Conservation (phyloP, 139 green algal genomes). For the Astrephomene gubernaculifera region DNA sequence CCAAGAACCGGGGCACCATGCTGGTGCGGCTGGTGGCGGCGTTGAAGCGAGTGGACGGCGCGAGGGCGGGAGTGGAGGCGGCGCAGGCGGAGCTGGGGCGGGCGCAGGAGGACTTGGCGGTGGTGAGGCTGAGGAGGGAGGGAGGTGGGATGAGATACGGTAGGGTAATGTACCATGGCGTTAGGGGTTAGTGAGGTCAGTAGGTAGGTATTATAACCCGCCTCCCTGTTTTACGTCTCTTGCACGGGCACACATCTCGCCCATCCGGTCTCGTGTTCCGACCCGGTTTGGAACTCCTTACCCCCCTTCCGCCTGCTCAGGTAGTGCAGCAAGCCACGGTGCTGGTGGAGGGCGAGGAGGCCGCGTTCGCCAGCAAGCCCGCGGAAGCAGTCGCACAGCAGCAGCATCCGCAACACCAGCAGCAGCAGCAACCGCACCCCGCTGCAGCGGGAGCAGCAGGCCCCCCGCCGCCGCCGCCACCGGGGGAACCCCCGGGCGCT, state of each 20-base stretch:
- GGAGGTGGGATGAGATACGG: too few relatives aligned
- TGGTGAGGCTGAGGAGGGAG: not conserved
- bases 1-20: constrained; percentile 48
- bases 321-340: constrained; percentile 12
- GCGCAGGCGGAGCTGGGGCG: constrained; percentile 31
- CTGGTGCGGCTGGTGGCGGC: constrained; percentile 49
- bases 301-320: not conserved
- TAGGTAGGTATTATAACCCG: too few relatives aligned
- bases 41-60: constrained; percentile 7
- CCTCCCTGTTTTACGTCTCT: too few relatives aligned
- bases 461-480: not conserved
- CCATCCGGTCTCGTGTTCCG: too few relatives aligned
- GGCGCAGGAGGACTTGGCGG: constrained; percentile 10
- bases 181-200: too few relatives aligned
- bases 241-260: too few relatives aligned
- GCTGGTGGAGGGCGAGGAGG: constrained; percentile 39
- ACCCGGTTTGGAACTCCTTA: not conserved
- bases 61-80: constrained; percentile 28
- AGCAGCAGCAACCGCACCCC: not conserved
- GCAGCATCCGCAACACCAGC: not conserved
- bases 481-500: not conserved
- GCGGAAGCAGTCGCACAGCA: not conserved
- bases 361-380: not conserved
- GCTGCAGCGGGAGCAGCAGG: not conserved
- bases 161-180: too few relatives aligned